Percentiles rank a stretch among this genome's conserved stretches.
Conservation (phyloP, 352 stramenopile species). For the Globisporangium polare region DNA sequence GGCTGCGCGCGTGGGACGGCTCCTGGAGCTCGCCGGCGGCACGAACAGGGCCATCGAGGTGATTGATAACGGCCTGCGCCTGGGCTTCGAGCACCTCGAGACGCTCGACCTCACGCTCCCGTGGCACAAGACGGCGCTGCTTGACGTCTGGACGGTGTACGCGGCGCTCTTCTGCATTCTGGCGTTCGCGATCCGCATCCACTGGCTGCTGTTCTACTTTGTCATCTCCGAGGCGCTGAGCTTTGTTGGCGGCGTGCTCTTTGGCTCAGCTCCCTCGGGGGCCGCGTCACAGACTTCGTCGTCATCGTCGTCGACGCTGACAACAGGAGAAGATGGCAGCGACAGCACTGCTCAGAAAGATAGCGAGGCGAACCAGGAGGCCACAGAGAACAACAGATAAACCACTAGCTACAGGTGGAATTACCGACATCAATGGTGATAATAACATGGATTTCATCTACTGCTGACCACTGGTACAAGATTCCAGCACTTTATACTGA, state of each 20-base stretch:
- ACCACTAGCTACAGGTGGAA: background rate
- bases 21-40: conserved; percentile 62
- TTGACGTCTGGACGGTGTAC: conserved; percentile 82
- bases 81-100: conserved; percentile 58
- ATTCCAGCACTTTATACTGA: background rate
- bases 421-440: background rate
- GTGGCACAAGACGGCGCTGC: conserved; percentile 75
- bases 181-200: conserved; percentile 50
- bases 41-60: conserved; percentile 59
- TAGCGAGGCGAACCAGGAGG: background rate
- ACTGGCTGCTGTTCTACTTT: conserved; percentile 71
- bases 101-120: conserved; percentile 61
- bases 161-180: conserved; percentile 64
- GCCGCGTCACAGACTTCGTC: background rate
- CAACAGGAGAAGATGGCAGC: background rate
- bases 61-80: conserved; percentile 57
- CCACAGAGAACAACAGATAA: background rate
- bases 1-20: conserved; percentile 42
- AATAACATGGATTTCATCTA: background rate
- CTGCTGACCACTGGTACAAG: background rate
- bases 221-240: conserved; percentile 39
- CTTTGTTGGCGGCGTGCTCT: conserved; percentile 36
- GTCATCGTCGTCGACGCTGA: background rate
- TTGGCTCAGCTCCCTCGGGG: conserved; percentile 21
- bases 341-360: background rate